Percentiles rank a stretch among this genome's conserved stretches.
These are phyloP conservation scores for Pyrus communis DNA, from an alignment of 306 rosid genomes.

Conservation along the genomic window DNA sequence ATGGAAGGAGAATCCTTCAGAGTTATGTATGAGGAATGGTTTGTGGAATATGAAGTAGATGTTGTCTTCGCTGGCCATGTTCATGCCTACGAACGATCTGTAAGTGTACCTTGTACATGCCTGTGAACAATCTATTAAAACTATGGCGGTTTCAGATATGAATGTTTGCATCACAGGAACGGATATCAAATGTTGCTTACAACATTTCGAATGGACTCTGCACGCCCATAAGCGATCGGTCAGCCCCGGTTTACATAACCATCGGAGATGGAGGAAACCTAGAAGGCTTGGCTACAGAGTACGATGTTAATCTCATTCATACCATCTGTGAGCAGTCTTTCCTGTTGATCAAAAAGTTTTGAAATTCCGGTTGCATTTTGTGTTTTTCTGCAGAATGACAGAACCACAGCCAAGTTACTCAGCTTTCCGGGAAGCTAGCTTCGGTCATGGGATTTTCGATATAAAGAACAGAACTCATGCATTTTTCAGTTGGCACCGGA, in stretches of 20 bases:
- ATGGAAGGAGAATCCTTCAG: slow-evolving; percentile 80
- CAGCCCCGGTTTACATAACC: slow-evolving; percentile 69
- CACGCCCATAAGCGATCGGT: slow-evolving; percentile 31
- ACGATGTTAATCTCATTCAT: slow-evolving; percentile 1
- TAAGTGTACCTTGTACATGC: slow-evolving; percentile 21
- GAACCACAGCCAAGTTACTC: slow-evolving; percentile 84
- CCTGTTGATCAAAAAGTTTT: not conserved
- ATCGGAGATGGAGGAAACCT: slow-evolving; percentile 85
- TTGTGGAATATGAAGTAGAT: slow-evolving; percentile 54
- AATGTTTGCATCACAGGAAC: slow-evolving; percentile 38
- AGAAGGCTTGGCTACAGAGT: slow-evolving; percentile 62
- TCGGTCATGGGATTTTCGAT: slow-evolving; percentile 62
- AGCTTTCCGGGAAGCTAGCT: slow-evolving; percentile 65
- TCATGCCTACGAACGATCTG: slow-evolving; percentile 69
- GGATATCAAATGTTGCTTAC: slow-evolving; percentile 57
- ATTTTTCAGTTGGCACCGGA: slow-evolving; percentile 54
- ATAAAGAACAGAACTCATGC: slow-evolving; percentile 62
- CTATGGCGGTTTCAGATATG: not conserved
- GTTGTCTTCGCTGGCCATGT: slow-evolving; percentile 59
- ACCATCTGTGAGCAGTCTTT: not conserved
- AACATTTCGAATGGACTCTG: slow-evolving; percentile 43
- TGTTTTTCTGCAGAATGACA: slow-evolving; percentile 40
- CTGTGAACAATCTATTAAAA: not conserved
- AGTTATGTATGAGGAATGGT: slow-evolving; percentile 52
- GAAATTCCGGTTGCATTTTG: not conserved